Conservation (phyloP, 192 early-diverging fungal species). For the Endogone sp. region DNA sequence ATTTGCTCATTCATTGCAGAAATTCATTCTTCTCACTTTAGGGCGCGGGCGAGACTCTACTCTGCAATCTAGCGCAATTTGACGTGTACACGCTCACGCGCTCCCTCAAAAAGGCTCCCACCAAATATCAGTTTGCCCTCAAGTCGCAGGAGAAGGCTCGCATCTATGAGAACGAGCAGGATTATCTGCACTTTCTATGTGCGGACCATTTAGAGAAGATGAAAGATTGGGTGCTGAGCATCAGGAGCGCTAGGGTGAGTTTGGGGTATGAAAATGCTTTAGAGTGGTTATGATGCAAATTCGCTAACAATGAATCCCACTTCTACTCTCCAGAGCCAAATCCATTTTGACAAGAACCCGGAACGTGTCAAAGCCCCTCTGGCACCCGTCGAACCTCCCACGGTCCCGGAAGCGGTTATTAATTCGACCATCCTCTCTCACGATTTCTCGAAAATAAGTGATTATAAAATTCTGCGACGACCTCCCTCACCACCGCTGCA, state of each 20-base stretch:
- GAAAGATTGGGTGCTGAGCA: slow-evolving; percentile 69
- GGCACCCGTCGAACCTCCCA: too few relatives aligned
- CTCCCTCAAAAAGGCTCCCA: slow-evolving; percentile 65
- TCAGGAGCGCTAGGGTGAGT: slow-evolving; percentile 64
- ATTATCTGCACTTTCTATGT: slow-evolving; percentile 76
- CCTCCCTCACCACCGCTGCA: too few relatives aligned
- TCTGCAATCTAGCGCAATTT: slow-evolving; percentile 63
- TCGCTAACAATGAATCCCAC: too few relatives aligned
- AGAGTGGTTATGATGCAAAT: too few relatives aligned
- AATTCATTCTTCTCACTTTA: slow-evolving; percentile 22
- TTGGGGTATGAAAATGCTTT: too few relatives aligned
- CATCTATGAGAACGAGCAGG: slow-evolving; percentile 80
- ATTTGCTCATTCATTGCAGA: background rate
- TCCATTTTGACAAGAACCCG: too few relatives aligned
- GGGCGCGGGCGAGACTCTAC: slow-evolving; percentile 26
- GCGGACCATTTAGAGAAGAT: slow-evolving; percentile 59
- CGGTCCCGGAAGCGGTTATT: too few relatives aligned
- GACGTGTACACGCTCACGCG: slow-evolving; percentile 83
- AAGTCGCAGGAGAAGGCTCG: slow-evolving; percentile 74
- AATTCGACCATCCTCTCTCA: too few relatives aligned
- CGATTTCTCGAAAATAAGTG: too few relatives aligned
- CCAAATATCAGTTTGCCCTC: slow-evolving; percentile 78
- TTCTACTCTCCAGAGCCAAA: too few relatives aligned
- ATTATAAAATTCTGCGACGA: too few relatives aligned
- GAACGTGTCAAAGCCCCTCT: too few relatives aligned